phyloP scores from a whole-genome alignment of 202 grass and related monocot species.

The Elaeis oleifera region DNA sequence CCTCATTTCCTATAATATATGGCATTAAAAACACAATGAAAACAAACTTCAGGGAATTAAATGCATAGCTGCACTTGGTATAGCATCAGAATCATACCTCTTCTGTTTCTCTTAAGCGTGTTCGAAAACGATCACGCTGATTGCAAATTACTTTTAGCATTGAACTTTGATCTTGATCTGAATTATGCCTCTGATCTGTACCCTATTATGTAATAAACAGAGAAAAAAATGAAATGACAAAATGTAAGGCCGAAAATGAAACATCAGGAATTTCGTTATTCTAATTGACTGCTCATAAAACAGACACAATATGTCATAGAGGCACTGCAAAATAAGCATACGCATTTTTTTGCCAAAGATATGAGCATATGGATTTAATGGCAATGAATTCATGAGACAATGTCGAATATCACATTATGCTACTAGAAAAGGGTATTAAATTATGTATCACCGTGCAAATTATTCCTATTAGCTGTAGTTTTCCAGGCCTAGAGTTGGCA shows the following conservation, averaged over 20 bases:
- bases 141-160: slow-evolving; percentile 99
- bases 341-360: too few species aligned
- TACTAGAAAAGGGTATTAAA: too few species aligned
- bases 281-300: too few species aligned
- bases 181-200: slow-evolving; percentile 57
- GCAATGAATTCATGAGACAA: too few species aligned
- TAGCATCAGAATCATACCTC: slow-evolving; percentile 49
- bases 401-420: too few species aligned
- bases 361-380: too few species aligned
- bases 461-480: too few species aligned
- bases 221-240: slow-evolving; percentile 7
- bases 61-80: slow-evolving; percentile 8
- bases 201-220: slow-evolving; percentile 44
- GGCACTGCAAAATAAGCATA: too few species aligned
- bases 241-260: neutral
- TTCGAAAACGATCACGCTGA: slow-evolving; percentile 90
- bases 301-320: too few species aligned
- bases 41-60: slow-evolving; percentile 16
- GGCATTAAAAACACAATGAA: slow-evolving; percentile 6
- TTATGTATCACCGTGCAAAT: too few species aligned
- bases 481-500: too few species aligned
- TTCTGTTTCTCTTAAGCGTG: slow-evolving; percentile 78
- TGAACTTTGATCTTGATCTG: slow-evolving; percentile 97
- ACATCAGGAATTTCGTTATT: too few species aligned
- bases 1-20: slow-evolving; percentile 64